phyloP scores from a whole-genome alignment of 805 yeast species.

The Nakazawaea pomicola region DNA sequence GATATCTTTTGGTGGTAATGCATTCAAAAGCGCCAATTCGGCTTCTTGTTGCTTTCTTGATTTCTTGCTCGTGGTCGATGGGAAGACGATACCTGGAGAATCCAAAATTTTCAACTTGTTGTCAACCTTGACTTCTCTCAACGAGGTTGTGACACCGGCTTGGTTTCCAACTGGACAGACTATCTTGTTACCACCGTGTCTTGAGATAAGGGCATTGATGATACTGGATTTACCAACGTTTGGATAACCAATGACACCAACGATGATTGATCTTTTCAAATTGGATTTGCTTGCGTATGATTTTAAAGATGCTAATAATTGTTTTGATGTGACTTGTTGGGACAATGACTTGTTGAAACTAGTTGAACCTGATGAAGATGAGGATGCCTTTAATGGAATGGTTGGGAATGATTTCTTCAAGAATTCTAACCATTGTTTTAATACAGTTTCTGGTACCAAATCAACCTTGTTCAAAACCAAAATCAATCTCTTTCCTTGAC shows the following conservation, averaged over 20 bases:
- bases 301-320: constrained; percentile 76
- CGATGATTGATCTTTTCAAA: constrained; percentile 82
- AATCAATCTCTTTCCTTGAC: constrained; percentile 78
- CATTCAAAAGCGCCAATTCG: constrained; percentile 82
- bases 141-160: constrained; percentile 92
- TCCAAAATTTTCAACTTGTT: constrained; percentile 84
- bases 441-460: constrained; percentile 78
- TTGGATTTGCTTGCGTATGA: constrained; percentile 79
- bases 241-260: constrained; percentile 96
- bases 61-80: constrained; percentile 42
- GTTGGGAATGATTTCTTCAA: constrained; percentile 85
- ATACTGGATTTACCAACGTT: constrained; percentile 96
- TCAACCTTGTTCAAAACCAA: constrained; percentile 89
- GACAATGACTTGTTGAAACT: constrained; percentile 73
- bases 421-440: constrained; percentile 79
- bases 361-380: constrained; percentile 57
- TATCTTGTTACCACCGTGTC: constrained; percentile 66
- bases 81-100: constrained; percentile 98
- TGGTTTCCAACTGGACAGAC: constrained; percentile 97
- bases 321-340: constrained; percentile 63
- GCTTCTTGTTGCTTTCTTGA: constrained; percentile 70
- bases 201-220: constrained; percentile 79
- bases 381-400: constrained; percentile 79
- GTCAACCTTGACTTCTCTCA: constrained; percentile 90
- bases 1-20: constrained; percentile 82